These are phyloP conservation scores for Dimocarpus longan DNA, from an alignment of 345 rosid species.

Conservation along the genomic window DNA sequence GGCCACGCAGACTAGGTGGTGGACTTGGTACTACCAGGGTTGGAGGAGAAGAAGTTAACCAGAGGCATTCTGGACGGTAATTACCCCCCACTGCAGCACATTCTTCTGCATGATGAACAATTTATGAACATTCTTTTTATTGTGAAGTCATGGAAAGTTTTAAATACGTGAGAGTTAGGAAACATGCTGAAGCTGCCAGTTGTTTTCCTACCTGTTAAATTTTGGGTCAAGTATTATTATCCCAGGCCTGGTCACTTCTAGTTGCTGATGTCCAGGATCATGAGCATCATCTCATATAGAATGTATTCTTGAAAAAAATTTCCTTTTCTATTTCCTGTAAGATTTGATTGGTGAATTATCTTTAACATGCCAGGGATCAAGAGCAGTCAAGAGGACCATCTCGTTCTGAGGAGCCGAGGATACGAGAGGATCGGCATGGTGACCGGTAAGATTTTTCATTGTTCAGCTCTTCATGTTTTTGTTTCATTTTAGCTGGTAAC, in stretches of 20 bases:
- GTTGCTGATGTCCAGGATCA: background rate
- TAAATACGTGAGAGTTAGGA: background rate
- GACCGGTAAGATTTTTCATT: slow-evolving; percentile 52
- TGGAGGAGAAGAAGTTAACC: slow-evolving; percentile 79
- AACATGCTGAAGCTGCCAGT: background rate
- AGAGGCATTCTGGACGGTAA: slow-evolving; percentile 50
- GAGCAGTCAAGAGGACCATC: slow-evolving; percentile 56
- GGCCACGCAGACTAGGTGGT: slow-evolving; percentile 99
- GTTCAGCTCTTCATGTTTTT: background rate
- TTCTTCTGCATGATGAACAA: background rate
- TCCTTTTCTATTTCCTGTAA: background rate
- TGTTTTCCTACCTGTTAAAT: background rate
- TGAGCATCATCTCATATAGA: background rate
- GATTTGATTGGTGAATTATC: background rate
- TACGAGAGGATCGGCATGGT: slow-evolving; percentile 62
- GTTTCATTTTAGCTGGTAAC: background rate
- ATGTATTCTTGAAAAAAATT: background rate
- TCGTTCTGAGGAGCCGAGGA: slow-evolving; percentile 84
- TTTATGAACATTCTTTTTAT: background rate
- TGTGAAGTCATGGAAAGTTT: background rate
- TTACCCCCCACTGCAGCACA: slow-evolving; percentile 11
- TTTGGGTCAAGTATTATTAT: background rate
- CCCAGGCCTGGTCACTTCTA: background rate
- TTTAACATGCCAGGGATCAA: slow-evolving; percentile 58
- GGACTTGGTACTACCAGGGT: slow-evolving; percentile 96